phyloP scores from a whole-genome alignment of 2,329 filamentous ascomycete genomes.

The Fusarium graminum region DNA sequence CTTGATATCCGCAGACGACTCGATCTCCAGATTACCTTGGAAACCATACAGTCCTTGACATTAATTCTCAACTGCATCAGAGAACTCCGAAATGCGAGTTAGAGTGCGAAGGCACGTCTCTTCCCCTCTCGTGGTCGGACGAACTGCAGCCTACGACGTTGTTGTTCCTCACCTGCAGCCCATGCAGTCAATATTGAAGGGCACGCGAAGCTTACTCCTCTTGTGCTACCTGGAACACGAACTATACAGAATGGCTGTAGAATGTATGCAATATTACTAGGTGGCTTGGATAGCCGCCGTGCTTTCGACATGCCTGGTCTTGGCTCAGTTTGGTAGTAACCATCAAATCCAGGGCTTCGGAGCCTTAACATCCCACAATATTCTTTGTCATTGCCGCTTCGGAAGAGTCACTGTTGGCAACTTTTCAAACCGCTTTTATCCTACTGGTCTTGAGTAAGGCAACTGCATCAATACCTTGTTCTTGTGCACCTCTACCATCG shows the following conservation, averaged over 20 bases:
- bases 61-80: neutral
- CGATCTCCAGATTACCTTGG: neutral
- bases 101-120: constrained; percentile 11
- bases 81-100: constrained; percentile 1
- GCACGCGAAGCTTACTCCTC: constrained; percentile 8
- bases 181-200: constrained; percentile 12
- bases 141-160: constrained; percentile 20
- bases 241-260: constrained; percentile 1
- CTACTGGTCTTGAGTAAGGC: neutral
- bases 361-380: constrained; percentile 23
- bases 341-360: constrained; percentile 8
- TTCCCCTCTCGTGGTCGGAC: constrained; percentile 21
- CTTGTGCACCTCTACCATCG: constrained; percentile 8
- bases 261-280: constrained; percentile 3
- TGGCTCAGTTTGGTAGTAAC: constrained; percentile 6
- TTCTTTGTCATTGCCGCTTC: neutral
- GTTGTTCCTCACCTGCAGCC: constrained; percentile 7
- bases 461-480: constrained; percentile 2
- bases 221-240: constrained; percentile 38
- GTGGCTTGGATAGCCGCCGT: constrained; percentile 19
- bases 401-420: neutral
- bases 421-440: neutral
- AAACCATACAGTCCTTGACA: neutral
- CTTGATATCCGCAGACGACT: neutral
- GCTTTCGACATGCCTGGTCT: constrained; percentile 1